Evolutionary conservation across 257 asterid species (phyloP), one percentile per base, ranked within the genome.

Genomic region (Vinca minor): DNA sequence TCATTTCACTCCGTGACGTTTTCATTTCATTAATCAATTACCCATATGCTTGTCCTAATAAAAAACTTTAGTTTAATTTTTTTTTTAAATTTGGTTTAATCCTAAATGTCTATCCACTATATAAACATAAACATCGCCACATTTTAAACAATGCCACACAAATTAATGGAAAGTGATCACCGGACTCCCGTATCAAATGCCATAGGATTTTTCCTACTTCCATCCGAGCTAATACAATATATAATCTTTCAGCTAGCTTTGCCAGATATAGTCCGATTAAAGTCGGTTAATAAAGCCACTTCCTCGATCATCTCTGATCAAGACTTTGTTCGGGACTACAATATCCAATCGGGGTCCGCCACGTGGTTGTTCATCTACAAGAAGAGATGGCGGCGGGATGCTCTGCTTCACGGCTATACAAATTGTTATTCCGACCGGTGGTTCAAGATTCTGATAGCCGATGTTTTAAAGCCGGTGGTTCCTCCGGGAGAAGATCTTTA

Each of bases 401-500:
- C 80, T 34, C 26, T 78, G 62, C 76, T 79, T 32, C 77, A 79
- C 9, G 84, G 84, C 59, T 67, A 68, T 39, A 41, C 78, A 7
- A 57, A 66, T 21, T 63, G 66, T 46, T 53, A 64, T 41, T 76
- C 76, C 35, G 55, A 66, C 12, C 74, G 73, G 12, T 76, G 82
- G 82, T 76, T 79, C 73, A 74, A 71, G 15, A 68, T 76, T 46
- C 14, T 54, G 59, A 72, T 79, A 1, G 67, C 68, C 5, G 76
- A 76, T 50, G 25, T 76, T 58, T 29, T 79, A 55, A 76, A 76
- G 61, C 38, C 69, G 15, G 69, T 71, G 42, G 77, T 76, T 58
- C 80, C 84, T 17, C 78, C 80, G 0, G 78, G 84, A 17, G 82
- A 76, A 48, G 84, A 79, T 57, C 76, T 79, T 21, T 79, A 79